Evolutionary conservation across 768 basidiomycete species (phyloP).

Genomic region (Podaxis sp.): DNA sequence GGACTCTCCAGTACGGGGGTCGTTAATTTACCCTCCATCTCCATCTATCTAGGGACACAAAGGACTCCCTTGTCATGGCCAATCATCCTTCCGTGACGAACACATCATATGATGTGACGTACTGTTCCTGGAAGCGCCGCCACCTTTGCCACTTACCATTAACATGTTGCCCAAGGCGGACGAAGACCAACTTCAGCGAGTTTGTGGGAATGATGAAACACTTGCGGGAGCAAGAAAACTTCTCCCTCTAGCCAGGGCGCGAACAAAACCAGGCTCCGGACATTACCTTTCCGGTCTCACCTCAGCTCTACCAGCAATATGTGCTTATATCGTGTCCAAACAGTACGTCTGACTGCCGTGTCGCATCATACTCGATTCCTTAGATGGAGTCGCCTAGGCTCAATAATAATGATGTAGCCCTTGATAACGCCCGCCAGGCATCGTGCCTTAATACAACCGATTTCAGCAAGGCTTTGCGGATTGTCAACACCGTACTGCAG

Average conservation of each 20-base stretch:
- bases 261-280: constrained; percentile 7
- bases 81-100: neutral
- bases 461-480: constrained; percentile 7
- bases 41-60: neutral
- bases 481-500: neutral
- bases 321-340: constrained; percentile 5
- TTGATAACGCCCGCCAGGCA: constrained; percentile 4
- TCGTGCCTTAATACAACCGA: constrained; percentile 3
- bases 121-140: neutral
- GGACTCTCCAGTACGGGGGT: no score
- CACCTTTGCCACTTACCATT: neutral
- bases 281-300: neutral
- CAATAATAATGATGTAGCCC: constrained; percentile 6
- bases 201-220: constrained; percentile 4
- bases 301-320: constrained; percentile 3
- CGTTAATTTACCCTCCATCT: no score
- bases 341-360: neutral
- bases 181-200: constrained; percentile 5
- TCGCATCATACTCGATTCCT: neutral
- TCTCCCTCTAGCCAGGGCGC: neutral
- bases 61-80: neutral
- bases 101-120: neutral
- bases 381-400: neutral
- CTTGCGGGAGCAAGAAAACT: constrained; percentile 2
- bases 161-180: constrained; percentile 6